Evolutionary conservation across 2,329 filamentous ascomycete species (phyloP), one percentile per base, ranked within the genome.

Genomic region (Aureobasidium mangrovei): DNA sequence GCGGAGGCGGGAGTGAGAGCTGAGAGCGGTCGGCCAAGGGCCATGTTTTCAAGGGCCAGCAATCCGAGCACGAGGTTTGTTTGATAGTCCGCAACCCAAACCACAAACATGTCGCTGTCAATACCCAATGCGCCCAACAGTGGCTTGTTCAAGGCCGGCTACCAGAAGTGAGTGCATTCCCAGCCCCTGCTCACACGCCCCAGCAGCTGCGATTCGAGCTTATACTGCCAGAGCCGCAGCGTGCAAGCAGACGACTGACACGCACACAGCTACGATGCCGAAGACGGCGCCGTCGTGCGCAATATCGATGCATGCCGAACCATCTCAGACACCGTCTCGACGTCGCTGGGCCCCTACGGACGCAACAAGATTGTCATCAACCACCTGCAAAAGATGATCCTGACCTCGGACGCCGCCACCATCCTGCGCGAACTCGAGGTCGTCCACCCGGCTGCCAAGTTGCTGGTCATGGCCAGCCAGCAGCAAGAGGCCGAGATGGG

Each of bases 351-450:
- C 51, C 93, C 93, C 57, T 96, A 95, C 74, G 93, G 93, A 67
- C 88, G 93, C 73, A 98, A 98, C 80, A 98, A 98, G 78, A 91
- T 98, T 69, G 89, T 98, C 76, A 97, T 98, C 79, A 98, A 98
- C 79, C 94, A 98, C 76, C 80, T 98, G 60, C 89, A 95, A 73
- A 98, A 98, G 80, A 96, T 98, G 93, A 95, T 96, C 65, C 79
- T 98, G 61, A 98, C 94, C 63, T 97, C 91, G 58, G 93, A 98
- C 69, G 93, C 93, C 61, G 93, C 93, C 61, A 97, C 93, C 41
- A 98, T 98, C 69, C 81, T 98, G 64, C 86, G 90, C 67, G 94
- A 98, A 76, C 83, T 98, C 71, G 93, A 98, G 67, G 93, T 98
- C 59, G 91, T 98, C 55, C 93, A 98, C 76, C 93, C 94, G 59